A percentile compares a stretch with the other conserved stretches of the same genome.
Conservation (phyloP, 2,329 filamentous ascomycete species). For the Lecanicillium sp. region DNA sequence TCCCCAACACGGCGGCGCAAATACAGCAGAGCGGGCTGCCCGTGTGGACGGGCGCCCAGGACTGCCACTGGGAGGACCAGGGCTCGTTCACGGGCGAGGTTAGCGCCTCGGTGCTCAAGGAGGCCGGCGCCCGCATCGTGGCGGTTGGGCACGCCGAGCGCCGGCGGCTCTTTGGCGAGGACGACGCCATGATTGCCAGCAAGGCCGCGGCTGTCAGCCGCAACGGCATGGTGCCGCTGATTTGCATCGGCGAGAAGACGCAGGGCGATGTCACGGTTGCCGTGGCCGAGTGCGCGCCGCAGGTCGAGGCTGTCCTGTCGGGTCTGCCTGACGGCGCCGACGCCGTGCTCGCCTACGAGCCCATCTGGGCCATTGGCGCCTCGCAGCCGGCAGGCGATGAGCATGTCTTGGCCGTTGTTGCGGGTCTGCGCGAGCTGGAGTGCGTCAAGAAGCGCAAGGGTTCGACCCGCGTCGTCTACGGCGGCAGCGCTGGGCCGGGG, state of each 20-base stretch:
- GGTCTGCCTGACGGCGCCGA: constrained; percentile 55
- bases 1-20: constrained; percentile 44
- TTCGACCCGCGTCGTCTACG: constrained; percentile 65
- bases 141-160: constrained; percentile 79
- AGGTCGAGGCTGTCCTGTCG: constrained; percentile 57
- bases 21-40: constrained; percentile 30
- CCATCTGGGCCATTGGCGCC: constrained; percentile 82
- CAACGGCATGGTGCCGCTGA: constrained; percentile 66
- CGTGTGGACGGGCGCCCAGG: constrained; percentile 64
- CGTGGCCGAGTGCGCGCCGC: constrained; percentile 56
- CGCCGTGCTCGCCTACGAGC: constrained; percentile 76
- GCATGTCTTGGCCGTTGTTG: constrained; percentile 65
- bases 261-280: constrained; percentile 45
- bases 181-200: constrained; percentile 56
- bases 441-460: constrained; percentile 44
- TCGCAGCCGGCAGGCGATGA: constrained; percentile 61
- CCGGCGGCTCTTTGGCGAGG: constrained; percentile 64
- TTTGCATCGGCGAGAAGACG: constrained; percentile 71
- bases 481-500: constrained; percentile 75
- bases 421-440: constrained; percentile 49
- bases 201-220: constrained; percentile 63
- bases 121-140: constrained; percentile 63
- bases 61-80: constrained; percentile 60
- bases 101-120: constrained; percentile 57
- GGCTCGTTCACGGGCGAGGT: constrained; percentile 76